Conservation (phyloP, 495 filamentous ascomycete genomes). For the Penicillium ochrochloron region DNA sequence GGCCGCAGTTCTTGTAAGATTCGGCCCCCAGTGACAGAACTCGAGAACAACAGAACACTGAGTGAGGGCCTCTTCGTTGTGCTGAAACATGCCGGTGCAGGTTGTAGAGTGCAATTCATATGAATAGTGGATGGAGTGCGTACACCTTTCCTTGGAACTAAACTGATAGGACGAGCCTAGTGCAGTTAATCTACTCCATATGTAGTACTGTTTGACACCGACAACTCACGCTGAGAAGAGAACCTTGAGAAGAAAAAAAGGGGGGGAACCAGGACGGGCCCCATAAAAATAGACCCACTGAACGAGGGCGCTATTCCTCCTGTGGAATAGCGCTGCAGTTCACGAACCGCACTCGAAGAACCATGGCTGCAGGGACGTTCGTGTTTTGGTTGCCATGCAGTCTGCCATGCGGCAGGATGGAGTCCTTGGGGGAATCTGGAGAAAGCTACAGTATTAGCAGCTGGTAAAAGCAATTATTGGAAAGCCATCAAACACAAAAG, state of each 20-base stretch:
- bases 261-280: neutral
- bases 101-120: constrained; percentile 13
- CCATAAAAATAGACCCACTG: constrained; percentile 17
- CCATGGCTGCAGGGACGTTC: constrained; percentile 15
- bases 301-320: constrained; percentile 10
- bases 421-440: neutral
- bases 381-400: constrained; percentile 14
- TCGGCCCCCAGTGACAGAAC: neutral
- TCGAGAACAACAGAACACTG: neutral
- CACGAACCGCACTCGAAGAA: constrained; percentile 22
- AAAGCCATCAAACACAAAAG: neutral
- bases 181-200: neutral
- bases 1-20: constrained; percentile 15
- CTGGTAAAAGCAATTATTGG: neutral
- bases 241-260: constrained; percentile 16
- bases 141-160: constrained; percentile 6
- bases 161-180: constrained; percentile 4
- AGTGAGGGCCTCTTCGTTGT: neutral
- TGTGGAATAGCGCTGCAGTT: constrained; percentile 21
- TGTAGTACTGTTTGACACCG: neutral
- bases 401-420: constrained; percentile 9
- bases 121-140: constrained; percentile 9
- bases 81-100: constrained; percentile 12
- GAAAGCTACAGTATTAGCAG: neutral
- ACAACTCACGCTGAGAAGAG: neutral